These are phyloP conservation scores for Podila epigama DNA, from an alignment of 192 early-diverging fungal genomes.

Conservation along the genomic window DNA sequence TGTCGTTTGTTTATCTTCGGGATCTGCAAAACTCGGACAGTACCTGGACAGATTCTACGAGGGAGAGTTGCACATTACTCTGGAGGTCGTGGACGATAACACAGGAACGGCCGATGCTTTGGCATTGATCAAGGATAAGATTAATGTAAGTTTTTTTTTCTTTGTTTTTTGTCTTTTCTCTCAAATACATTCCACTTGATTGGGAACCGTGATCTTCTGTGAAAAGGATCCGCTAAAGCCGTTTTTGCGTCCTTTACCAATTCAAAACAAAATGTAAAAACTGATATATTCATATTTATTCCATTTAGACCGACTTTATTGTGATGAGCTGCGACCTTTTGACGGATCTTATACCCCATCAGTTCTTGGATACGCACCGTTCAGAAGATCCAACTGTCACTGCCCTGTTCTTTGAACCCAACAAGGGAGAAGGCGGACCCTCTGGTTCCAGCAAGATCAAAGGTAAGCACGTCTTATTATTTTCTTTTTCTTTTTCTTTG, in stretches of 20 bases:
- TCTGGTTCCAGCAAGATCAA: conserved; percentile 52
- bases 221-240: not conserved
- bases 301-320: conserved; percentile 90
- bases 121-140: conserved; percentile 78
- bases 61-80: conserved; percentile 64
- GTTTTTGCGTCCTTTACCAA: not conserved
- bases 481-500: not conserved
- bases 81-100: conserved; percentile 71
- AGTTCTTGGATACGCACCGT: conserved; percentile 86
- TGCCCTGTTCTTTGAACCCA: conserved; percentile 82
- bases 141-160: conserved; percentile 82
- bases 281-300: too few relatives aligned
- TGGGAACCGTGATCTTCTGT: too few relatives aligned
- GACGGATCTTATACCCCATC: conserved; percentile 82
- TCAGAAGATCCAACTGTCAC: conserved; percentile 81
- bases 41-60: conserved; percentile 73
- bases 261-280: too few relatives aligned
- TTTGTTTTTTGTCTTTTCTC: too few relatives aligned
- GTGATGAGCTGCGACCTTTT: conserved; percentile 92
- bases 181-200: too few relatives aligned
- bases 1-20: conserved; percentile 70
- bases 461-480: conserved; percentile 13
- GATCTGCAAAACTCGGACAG: conserved; percentile 72
- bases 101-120: conserved; percentile 87
- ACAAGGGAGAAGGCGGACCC: conserved; percentile 74